Evolutionary conservation across 2,329 filamentous ascomycete genomes (phyloP).

Genomic region (Aulographum hederae): DNA sequence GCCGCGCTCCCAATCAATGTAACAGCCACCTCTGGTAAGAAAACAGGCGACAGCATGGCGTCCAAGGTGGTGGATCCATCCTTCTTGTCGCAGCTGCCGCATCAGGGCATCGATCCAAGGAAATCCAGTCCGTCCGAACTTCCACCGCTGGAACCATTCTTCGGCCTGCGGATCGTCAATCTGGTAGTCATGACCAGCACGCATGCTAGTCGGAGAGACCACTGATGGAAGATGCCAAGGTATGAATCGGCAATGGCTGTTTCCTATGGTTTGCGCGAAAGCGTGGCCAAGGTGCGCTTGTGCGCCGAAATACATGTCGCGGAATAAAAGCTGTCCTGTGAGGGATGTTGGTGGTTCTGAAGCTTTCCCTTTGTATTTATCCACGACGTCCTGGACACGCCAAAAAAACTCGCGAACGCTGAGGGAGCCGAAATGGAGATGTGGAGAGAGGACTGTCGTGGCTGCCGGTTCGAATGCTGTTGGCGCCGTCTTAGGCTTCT

Average conservation of each 20-base stretch:
- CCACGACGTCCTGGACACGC: constrained; percentile 44
- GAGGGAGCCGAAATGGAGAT: constrained; percentile 57
- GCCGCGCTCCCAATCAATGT: constrained; percentile 62
- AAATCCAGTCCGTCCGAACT: constrained; percentile 50
- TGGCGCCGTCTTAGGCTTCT: constrained; percentile 59
- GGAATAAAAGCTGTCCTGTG: constrained; percentile 55
- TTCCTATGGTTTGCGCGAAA: constrained; percentile 48
- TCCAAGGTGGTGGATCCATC: constrained; percentile 67
- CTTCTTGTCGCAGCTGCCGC: constrained; percentile 52
- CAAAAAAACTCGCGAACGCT: constrained; percentile 58
- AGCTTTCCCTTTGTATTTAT: constrained; percentile 35
- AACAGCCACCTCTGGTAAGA: constrained; percentile 61
- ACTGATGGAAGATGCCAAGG: constrained; percentile 60
- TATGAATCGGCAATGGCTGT: constrained; percentile 52
- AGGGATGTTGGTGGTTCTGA: constrained; percentile 47
- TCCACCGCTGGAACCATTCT: constrained; percentile 50
- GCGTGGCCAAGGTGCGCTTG: constrained; percentile 47
- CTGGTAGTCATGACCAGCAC: constrained; percentile 25
- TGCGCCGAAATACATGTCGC: constrained; percentile 71
- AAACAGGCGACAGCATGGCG: constrained; percentile 67
- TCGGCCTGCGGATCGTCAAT: constrained; percentile 46
- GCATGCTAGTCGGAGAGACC: constrained; percentile 18
- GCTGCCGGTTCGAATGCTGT: constrained; percentile 55
- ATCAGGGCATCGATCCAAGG: constrained; percentile 70
- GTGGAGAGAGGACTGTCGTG: constrained; percentile 55